Percentiles rank a stretch among this genome's conserved stretches.
Conservation (phyloP, 352 stramenopile species). For the Phytophthora cactorum region DNA sequence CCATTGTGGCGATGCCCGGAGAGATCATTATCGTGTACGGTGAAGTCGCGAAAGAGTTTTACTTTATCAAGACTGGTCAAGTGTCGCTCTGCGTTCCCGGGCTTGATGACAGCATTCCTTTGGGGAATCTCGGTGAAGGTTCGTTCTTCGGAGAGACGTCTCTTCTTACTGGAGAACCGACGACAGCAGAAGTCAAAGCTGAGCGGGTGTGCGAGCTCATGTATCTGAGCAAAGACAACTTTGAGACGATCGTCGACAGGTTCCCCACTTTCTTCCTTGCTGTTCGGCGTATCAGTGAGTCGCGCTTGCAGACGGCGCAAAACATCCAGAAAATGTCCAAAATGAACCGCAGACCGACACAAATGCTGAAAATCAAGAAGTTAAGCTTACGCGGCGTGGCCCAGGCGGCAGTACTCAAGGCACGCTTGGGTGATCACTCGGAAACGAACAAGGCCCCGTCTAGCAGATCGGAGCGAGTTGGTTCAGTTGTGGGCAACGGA, state of each 20-base stretch:
- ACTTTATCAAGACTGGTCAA: constrained; percentile 75
- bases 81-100: constrained; percentile 60
- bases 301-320: constrained; percentile 66
- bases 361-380: constrained; percentile 32
- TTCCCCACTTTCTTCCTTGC: constrained; percentile 78
- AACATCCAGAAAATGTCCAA: constrained; percentile 75
- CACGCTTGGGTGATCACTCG: constrained; percentile 23
- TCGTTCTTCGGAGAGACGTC: constrained; percentile 81
- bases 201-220: constrained; percentile 71
- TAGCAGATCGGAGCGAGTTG: constrained; percentile 20
- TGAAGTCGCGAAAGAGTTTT: constrained; percentile 71
- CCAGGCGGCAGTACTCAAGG: constrained; percentile 24
- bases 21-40: constrained; percentile 72
- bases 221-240: constrained; percentile 66
- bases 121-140: constrained; percentile 74
- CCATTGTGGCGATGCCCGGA: constrained; percentile 67
- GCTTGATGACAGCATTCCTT: constrained; percentile 40
- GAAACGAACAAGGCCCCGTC: constrained; percentile 14
- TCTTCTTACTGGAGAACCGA: constrained; percentile 60
- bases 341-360: constrained; percentile 47
- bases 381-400: constrained; percentile 30
- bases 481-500: constrained; percentile 11
- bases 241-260: constrained; percentile 60
- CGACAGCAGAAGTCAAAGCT: constrained; percentile 65
- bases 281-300: constrained; percentile 69